Conservation (phyloP, 192 early-diverging fungal genomes). For the Entomortierella parvispora region DNA sequence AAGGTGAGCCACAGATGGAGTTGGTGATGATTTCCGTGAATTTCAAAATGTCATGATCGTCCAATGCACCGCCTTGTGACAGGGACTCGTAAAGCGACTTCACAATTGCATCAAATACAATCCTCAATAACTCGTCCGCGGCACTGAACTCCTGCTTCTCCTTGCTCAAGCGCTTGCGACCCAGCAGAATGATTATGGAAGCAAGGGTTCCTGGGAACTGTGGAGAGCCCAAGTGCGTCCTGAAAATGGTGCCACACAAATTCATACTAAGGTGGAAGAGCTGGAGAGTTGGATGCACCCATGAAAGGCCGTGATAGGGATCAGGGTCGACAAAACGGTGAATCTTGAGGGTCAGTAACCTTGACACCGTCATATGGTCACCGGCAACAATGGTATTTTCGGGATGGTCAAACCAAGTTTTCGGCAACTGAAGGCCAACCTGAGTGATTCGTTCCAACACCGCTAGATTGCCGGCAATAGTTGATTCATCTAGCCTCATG, state of each 20-base stretch:
- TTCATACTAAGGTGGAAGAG: conserved; percentile 8
- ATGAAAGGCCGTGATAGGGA: conserved; percentile 24
- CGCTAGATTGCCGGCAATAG: too few relatives aligned
- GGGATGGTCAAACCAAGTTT: conserved; percentile 15
- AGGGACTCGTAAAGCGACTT: conserved; percentile 6
- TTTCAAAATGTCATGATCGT: conserved; percentile 9
- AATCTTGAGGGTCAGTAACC: conserved; percentile 19
- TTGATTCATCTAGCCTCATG: conserved; percentile 26
- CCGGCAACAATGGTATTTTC: conserved; percentile 10
- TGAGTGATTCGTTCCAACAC: conserved; percentile 18
- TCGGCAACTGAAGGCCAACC: conserved; percentile 9
- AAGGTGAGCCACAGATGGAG: conserved; percentile 9
- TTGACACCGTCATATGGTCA: conserved; percentile 24
- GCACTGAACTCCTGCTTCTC: conserved; percentile 11
- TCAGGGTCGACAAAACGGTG: conserved; percentile 1
- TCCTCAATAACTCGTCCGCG: conserved; percentile 14
- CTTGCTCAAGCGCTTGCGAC: conserved; percentile 17
- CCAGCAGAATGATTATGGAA: conserved; percentile 5
- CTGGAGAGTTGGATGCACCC: conserved; percentile 16
- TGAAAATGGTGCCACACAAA: conserved; percentile 11
- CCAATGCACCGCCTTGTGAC: not conserved
- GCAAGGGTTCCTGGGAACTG: conserved; percentile 12
- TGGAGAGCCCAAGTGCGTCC: conserved; percentile 17
- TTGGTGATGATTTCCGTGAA: conserved; percentile 18
- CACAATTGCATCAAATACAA: conserved; percentile 15